A percentile compares a stretch with the other conserved stretches of the same genome.
These are phyloP conservation scores for Paramecium octaurelia DNA, from an alignment of 73 alveolate genomes.

Conservation along the genomic window DNA sequence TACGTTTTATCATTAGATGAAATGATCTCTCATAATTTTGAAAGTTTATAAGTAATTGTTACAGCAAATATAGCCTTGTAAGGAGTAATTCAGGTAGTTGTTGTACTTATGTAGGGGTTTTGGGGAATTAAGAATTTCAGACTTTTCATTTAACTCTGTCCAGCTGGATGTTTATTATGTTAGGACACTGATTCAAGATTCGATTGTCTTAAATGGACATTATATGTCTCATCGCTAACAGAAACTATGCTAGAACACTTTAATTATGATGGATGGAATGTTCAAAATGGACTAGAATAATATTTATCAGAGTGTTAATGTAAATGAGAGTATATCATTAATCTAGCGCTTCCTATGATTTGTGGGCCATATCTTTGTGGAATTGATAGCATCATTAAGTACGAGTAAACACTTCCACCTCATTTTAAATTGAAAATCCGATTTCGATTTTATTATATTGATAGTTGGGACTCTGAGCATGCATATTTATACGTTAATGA, in stretches of 20 bases:
- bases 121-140: not conserved
- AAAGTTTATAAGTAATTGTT: not conserved
- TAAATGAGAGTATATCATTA: not conserved
- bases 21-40: not conserved
- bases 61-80: not conserved
- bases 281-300: not conserved
- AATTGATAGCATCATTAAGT: not conserved
- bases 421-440: not conserved
- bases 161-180: not conserved
- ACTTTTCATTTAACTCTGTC: not conserved
- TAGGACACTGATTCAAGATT: not conserved
- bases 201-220: not conserved
- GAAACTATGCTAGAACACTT: not conserved
- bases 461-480: conserved; percentile 3
- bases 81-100: not conserved
- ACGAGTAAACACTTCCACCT: not conserved
- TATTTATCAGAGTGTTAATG: not conserved
- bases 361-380: not conserved
- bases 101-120: not conserved
- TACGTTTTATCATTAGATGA: not conserved
- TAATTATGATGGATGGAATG: not conserved
- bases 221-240: not conserved
- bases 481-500: not conserved
- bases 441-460: not conserved
- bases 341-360: not conserved